A percentile compares a stretch with the other conserved stretches of the same genome.
Conservation (phyloP, 495 filamentous ascomycete genomes). For the Filosporella fistucella region DNA sequence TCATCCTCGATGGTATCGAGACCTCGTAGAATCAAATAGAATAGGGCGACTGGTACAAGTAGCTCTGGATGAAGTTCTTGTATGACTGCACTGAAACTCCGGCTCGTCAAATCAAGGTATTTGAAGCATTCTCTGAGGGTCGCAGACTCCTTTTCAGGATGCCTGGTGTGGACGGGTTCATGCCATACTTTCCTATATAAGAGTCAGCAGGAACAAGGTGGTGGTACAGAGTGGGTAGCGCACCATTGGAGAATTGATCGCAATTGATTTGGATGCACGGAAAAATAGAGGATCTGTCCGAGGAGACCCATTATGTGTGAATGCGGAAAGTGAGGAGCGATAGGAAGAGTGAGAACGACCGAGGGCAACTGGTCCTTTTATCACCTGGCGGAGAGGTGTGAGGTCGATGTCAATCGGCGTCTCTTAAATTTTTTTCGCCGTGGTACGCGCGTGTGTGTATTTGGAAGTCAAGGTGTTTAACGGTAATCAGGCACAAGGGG, state of each 20-base stretch:
- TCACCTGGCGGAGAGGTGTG: too few relatives aligned
- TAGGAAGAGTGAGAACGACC: too few relatives aligned
- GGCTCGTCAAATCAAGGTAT: constrained; percentile 81
- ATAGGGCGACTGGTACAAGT: constrained; percentile 82
- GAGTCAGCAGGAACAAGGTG: not conserved
- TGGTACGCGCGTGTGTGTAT: too few relatives aligned
- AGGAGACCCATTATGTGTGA: constrained; percentile 34
- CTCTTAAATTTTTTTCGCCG: too few relatives aligned
- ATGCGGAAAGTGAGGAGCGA: too few relatives aligned
- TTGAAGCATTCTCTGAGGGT: constrained; percentile 78
- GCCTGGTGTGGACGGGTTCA: constrained; percentile 81
- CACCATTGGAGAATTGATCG: constrained; percentile 93
- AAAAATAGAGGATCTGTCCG: constrained; percentile 64
- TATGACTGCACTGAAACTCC: constrained; percentile 91
- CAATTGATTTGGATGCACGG: constrained; percentile 73
- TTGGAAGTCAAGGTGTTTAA: too few relatives aligned
- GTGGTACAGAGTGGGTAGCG: not conserved
- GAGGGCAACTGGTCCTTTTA: too few relatives aligned
- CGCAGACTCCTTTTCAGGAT: constrained; percentile 65
- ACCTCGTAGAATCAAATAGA: constrained; percentile 87
- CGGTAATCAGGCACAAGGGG: too few relatives aligned
- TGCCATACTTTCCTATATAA: constrained; percentile 90
- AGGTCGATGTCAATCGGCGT: too few relatives aligned
- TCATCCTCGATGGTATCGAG: constrained; percentile 98
- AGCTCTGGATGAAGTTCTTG: constrained; percentile 93